These are phyloP conservation scores for Purshia tridentata DNA, from an alignment of 306 rosid species.

Conservation along the genomic window DNA sequence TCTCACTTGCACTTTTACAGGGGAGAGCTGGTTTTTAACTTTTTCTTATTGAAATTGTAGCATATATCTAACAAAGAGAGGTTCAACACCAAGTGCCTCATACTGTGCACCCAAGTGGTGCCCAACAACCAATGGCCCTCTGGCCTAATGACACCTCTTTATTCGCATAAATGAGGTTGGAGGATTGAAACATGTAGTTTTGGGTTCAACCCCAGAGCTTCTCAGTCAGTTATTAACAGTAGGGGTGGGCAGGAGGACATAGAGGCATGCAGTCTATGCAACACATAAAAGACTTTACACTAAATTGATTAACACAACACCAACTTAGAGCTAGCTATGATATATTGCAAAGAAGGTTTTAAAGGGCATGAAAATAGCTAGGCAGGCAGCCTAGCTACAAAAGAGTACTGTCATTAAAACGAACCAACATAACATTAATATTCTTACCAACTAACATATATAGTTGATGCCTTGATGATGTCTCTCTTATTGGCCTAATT, in stretches of 20 bases:
- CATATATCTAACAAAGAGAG: too few relatives aligned
- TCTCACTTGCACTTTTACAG: too few relatives aligned
- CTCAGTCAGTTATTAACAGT: background rate
- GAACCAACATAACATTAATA: background rate
- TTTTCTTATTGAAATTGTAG: too few relatives aligned
- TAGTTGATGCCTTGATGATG: background rate
- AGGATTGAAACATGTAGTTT: too few relatives aligned
- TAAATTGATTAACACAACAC: background rate
- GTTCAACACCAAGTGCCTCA: too few relatives aligned
- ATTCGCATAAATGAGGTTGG: too few relatives aligned
- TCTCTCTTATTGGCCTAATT: background rate
- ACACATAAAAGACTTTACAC: background rate
- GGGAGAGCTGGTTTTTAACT: too few relatives aligned
- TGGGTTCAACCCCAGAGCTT: too few relatives aligned
- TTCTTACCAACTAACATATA: background rate
- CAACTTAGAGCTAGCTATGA: background rate
- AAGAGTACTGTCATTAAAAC: background rate
- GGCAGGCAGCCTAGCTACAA: background rate
- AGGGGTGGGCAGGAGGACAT: background rate
- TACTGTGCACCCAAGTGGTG: too few relatives aligned
- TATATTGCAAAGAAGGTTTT: background rate
- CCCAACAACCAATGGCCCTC: too few relatives aligned
- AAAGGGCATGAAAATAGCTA: background rate
- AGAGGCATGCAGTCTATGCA: background rate
- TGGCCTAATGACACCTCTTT: too few relatives aligned